Conservation (phyloP, 495 filamentous ascomycete genomes). For the Penicillium coprophilum region DNA sequence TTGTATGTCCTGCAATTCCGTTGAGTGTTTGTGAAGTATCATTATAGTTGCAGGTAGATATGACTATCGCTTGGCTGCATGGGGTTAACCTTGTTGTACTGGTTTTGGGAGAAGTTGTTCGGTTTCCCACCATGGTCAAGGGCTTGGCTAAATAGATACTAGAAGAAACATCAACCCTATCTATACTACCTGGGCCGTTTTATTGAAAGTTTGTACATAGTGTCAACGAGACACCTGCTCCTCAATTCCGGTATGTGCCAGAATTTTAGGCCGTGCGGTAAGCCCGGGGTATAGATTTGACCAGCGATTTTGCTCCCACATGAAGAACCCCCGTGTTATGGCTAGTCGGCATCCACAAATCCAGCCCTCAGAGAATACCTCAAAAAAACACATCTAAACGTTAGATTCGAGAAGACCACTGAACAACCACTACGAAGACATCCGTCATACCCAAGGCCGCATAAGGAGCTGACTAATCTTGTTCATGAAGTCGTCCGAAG, state of each 20-base stretch:
- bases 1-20: constrained; percentile 1
- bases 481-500: background rate
- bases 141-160: background rate
- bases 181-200: background rate
- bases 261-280: background rate
- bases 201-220: background rate
- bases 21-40: constrained; percentile 3
- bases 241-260: background rate
- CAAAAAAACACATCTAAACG: too few species aligned
- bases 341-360: too few species aligned
- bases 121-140: background rate
- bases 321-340: background rate
- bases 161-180: background rate
- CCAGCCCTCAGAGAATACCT: too few species aligned
- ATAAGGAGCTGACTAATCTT: too few species aligned
- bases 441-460: too few species aligned
- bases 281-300: background rate
- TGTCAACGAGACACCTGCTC: background rate
- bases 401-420: too few species aligned
- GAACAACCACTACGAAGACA: too few species aligned
- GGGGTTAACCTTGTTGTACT: background rate
- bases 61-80: background rate
- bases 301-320: background rate
- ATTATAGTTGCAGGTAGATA: background rate
- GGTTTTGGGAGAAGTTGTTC: background rate